Evolutionary conservation across 2,329 filamentous ascomycete species (phyloP).

Genomic region (Celoporthe dispersa): DNA sequence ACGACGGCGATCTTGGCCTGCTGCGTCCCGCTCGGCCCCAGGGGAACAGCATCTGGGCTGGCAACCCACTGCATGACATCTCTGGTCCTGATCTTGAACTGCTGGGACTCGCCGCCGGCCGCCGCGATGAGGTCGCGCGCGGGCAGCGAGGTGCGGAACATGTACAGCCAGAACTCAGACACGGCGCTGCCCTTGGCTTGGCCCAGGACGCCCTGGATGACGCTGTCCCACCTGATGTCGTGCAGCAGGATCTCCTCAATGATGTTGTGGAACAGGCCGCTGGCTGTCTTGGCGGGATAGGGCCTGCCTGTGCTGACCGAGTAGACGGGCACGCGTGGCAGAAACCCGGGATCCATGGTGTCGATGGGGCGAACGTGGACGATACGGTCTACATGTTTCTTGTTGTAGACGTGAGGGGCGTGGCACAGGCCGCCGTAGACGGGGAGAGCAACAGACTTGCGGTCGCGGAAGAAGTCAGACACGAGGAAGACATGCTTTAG

Average conservation of each 20-base stretch:
- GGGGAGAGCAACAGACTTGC: conserved; percentile 39
- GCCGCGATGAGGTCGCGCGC: conserved; percentile 35
- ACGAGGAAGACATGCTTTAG: conserved; percentile 38
- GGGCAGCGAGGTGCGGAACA: conserved; percentile 38
- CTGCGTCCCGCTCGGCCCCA: conserved; percentile 15
- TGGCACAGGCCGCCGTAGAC: conserved; percentile 14
- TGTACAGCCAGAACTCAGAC: conserved; percentile 31
- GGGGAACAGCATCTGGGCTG: conserved; percentile 12
- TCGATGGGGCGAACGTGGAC: neutral
- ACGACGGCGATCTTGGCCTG: conserved; percentile 68
- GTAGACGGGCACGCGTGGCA: conserved; percentile 37
- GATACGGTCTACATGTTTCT: neutral
- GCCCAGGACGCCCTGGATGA: conserved; percentile 31
- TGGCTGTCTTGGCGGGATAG: conserved; percentile 34
- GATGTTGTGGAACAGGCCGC: conserved; percentile 35
- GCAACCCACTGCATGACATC: conserved; percentile 36
- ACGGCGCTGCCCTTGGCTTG: conserved; percentile 27
- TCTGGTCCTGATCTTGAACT: conserved; percentile 5
- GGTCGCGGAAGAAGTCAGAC: conserved; percentile 38
- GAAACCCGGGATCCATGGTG: neutral
- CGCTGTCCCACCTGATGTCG: conserved; percentile 38
- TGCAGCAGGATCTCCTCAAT: conserved; percentile 39
- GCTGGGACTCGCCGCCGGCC: conserved; percentile 16
- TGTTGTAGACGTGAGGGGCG: conserved; percentile 14
- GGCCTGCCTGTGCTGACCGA: conserved; percentile 39